Percentiles rank a stretch among this genome's conserved stretches.
Conservation (phyloP, 192 early-diverging fungal species). For the Linnemannia zychae region DNA sequence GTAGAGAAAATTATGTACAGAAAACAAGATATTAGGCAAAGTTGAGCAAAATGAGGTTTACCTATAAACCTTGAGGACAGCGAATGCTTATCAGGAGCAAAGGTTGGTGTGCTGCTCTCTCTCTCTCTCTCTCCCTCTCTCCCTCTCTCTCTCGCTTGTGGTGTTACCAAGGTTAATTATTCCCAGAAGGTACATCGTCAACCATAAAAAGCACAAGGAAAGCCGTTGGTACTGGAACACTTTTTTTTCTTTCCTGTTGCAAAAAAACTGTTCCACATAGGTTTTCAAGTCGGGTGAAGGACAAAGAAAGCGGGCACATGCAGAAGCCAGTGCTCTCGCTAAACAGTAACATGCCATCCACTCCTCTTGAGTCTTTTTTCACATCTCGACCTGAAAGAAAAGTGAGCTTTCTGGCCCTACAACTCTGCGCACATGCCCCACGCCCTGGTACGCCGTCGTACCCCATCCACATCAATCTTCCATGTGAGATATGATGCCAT, state of each 20-base stretch:
- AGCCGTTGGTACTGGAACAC: background rate
- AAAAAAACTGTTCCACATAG: background rate
- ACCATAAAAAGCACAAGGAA: constrained; percentile 4
- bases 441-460: background rate
- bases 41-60: background rate
- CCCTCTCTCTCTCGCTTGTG: background rate
- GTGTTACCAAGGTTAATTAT: background rate
- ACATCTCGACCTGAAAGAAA: background rate
- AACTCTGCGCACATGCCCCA: background rate
- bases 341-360: background rate
- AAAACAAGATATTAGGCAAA: background rate
- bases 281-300: background rate
- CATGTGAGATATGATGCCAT: constrained; percentile 7
- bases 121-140: background rate
- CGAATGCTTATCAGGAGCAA: background rate
- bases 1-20: background rate
- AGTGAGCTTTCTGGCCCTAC: background rate
- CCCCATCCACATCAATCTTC: background rate
- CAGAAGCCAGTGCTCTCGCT: background rate
- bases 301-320: background rate
- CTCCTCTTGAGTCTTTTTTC: background rate
- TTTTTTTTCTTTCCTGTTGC: background rate
- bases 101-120: background rate
- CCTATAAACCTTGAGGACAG: background rate
- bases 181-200: background rate